Percentiles rank a stretch among this genome's conserved stretches.
Conservation (phyloP, 495 filamentous ascomycete genomes). For the Aspergillus nanangensis region DNA sequence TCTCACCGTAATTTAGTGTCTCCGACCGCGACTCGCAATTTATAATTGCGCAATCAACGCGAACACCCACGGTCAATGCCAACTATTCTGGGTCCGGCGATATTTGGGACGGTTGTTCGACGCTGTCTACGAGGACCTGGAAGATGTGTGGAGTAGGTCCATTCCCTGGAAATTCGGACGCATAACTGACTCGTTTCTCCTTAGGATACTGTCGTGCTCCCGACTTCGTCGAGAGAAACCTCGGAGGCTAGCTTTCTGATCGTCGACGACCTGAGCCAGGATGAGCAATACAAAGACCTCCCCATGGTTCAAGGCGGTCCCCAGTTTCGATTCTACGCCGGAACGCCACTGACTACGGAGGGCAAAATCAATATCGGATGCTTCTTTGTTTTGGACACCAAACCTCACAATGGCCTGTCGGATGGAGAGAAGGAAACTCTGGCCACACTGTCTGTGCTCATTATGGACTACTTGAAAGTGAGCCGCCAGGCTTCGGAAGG, state of each 20-base stretch:
- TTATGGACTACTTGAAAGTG: conserved; percentile 62
- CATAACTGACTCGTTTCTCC: conserved; percentile 3
- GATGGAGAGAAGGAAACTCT: conserved; percentile 35
- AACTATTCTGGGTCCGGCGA: conserved; percentile 32
- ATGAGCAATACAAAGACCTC: conserved; percentile 37
- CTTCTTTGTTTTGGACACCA: conserved; percentile 59
- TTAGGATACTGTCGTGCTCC: conserved; percentile 31
- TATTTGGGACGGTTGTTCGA: conserved; percentile 41
- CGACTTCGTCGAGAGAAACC: conserved; percentile 24
- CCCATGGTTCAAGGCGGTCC: conserved; percentile 39
- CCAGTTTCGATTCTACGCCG: conserved; percentile 44
- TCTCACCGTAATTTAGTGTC: conserved; percentile 28
- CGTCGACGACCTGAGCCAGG: conserved; percentile 33
- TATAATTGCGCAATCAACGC: conserved; percentile 52
- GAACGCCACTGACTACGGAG: conserved; percentile 56
- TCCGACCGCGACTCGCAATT: conserved; percentile 55
- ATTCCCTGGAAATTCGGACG: neutral
- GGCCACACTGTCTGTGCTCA: conserved; percentile 45
- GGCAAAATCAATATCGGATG: conserved; percentile 68
- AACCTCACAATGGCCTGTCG: conserved; percentile 31
- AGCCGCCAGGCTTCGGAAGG: conserved; percentile 53
- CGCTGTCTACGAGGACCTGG: conserved; percentile 35
- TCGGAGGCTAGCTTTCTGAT: conserved; percentile 29
- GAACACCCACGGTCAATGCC: conserved; percentile 29
- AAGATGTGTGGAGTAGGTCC: conserved; percentile 41